Evolutionary conservation across 2,329 filamentous ascomycete genomes (phyloP), one percentile per base, ranked within the genome.

Genomic region (Pezicula neosporulosa): DNA sequence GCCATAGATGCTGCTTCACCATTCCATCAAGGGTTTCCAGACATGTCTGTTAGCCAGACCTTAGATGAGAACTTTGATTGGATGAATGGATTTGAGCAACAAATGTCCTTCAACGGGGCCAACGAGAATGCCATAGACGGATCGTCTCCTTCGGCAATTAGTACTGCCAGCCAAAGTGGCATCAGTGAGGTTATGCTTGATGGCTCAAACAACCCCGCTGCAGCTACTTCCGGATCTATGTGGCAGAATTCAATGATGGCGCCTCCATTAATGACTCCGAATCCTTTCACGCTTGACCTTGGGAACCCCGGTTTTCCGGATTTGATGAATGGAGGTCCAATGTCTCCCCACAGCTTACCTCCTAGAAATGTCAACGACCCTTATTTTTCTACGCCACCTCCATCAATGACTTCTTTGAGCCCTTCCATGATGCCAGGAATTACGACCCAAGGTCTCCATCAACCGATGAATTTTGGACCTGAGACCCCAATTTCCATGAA

Each of bases 111-210:
- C 67, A 79, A 78, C 61, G 82, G 80, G 51, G 73, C 76, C 50
- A 87, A 87, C 63, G 91, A 96, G 61, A 87, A 85, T 58, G 90
- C 89, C 27, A 82, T 97, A 49, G 93, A 96, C 63, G 91, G 89
- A 53, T 97, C 94, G 10, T 97, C 94, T 13, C 94, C 94, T 15
- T 97, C 94, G 8, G 91, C 91, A 44, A 93, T 97, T 68, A 97
- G 93, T 73, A 96, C 90, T 41, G 90, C 89, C 53, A 97, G 92
- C 70, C 92, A 95, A 65, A 93, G 89, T 67, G 89, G 87, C 47
- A 89, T 92, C 68, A 95, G 90, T 70, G 94, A 97, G 67, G 84
- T 91, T 53, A 91, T 96, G 86, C 77, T 94, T 52, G 91, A 97
- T 69, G 90, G 89, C 53, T 83, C 82, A 36, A 87, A 85, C 68